A percentile compares a stretch with the other conserved stretches of the same genome.
These are phyloP conservation scores for Populus hybrid DNA, from an alignment of 441 rosid species.

Conservation along the genomic window DNA sequence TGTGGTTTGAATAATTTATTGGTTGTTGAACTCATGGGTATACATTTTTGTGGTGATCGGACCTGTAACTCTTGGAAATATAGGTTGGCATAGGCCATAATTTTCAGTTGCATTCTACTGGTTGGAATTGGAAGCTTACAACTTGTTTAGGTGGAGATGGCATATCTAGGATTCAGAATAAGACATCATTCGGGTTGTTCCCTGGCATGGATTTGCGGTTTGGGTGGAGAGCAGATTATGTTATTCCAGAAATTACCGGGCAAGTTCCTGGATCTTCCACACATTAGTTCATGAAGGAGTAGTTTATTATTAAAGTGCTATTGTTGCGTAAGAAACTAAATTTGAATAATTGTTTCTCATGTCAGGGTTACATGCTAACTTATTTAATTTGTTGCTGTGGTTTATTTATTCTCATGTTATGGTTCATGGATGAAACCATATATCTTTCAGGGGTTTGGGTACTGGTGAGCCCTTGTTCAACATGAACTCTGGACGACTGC, in stretches of 20 bases:
- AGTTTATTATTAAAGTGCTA: neutral
- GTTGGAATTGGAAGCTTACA: slow-evolving; percentile 92
- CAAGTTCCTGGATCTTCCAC: slow-evolving; percentile 34
- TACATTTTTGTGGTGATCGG: slow-evolving; percentile 4
- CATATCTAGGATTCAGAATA: slow-evolving; percentile 69
- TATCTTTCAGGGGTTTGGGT: slow-evolving; percentile 67
- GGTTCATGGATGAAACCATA: slow-evolving; percentile 22
- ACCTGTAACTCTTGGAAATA: slow-evolving; percentile 7
- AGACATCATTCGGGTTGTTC: slow-evolving; percentile 69
- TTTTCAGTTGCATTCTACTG: slow-evolving; percentile 70
- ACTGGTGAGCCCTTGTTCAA: slow-evolving; percentile 76
- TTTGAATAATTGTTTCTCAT: neutral
- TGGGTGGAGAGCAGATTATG: slow-evolving; percentile 92
- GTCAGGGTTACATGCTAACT: neutral
- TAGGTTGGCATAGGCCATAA: slow-evolving; percentile 90
- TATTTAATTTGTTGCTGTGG: neutral
- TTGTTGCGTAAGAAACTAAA: neutral
- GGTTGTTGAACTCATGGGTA: neutral
- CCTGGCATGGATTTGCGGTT: slow-evolving; percentile 89
- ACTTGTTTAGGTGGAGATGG: slow-evolving; percentile 89
- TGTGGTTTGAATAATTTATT: neutral
- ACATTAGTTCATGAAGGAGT: neutral
- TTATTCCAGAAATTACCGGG: slow-evolving; percentile 89
- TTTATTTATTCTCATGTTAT: neutral
- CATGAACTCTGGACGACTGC: slow-evolving; percentile 73